Evolutionary conservation across 169 alveolate species (phyloP), one percentile per base, ranked within the genome.

Genomic region (Plasmodium billcollinsi): DNA sequence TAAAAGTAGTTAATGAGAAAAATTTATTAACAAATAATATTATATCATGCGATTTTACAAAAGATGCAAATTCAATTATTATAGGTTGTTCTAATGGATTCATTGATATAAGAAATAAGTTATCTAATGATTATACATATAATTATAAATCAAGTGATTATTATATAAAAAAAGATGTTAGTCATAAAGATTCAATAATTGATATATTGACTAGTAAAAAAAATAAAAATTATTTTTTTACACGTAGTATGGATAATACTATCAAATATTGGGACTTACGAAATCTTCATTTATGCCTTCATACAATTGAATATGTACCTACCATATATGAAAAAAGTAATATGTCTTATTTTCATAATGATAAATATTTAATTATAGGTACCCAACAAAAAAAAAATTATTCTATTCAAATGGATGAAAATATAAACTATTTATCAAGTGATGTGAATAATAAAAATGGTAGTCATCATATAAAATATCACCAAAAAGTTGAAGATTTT

Each of bases 261-360:
- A 21, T 76, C 9, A 76, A 76, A 58, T 66, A 76, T 65, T 76
- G 89, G 89, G 89, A 76, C 26, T 5, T 73, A n/a, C 45, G 89
- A 69, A 58, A 76, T 24, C 47, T 76, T 49, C 49, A 76, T 14
- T 24, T 39, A 54, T 52, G 61, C 14, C 18, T 76, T 21, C 65
- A 63, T 50, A 63, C 78, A 0, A 65, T 76, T 52, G 63, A 76
- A 9, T 5, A 14, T 45, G 21, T 76, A 14, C 49, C 54, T 12
- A 76, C 89, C 3, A 65, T 76, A 24, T 18, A 18, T 65, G 24
- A 26, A n/a, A 76, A 76, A 24, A 76, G 89, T 43, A 76, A 49
- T 59, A 76, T 76, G 33, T 76, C 63, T 11, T 76, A 50, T 33
- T 76, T 50, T 50, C 72, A 69, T 15, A 29, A 20, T 20, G 89